Evolutionary conservation across 768 basidiomycete species (phyloP).

Genomic region (Trametes meyenii): DNA sequence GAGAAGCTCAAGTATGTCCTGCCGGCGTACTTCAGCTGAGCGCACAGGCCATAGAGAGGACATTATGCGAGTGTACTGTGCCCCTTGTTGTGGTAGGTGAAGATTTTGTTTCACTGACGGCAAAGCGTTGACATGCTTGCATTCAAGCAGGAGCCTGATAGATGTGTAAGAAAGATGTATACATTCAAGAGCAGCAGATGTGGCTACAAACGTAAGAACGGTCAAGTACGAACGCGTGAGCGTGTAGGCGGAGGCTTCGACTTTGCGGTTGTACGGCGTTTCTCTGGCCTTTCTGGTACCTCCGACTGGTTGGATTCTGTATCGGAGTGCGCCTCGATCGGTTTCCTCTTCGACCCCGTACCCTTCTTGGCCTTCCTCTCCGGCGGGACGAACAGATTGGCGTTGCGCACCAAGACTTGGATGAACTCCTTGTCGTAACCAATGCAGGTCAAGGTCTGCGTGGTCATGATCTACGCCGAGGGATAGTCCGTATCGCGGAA

Average conservation of each 20-base stretch:
- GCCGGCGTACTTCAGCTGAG: conserved; percentile 66
- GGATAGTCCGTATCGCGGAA: no score
- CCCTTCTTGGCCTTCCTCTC: not conserved
- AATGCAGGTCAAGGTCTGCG: not conserved
- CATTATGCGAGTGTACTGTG: not conserved
- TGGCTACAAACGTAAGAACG: no score
- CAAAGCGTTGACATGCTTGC: no score
- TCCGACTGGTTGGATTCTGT: no score
- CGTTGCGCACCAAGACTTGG: not conserved
- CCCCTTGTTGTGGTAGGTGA: not conserved
- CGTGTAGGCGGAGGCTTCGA: no score
- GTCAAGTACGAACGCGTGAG: no score
- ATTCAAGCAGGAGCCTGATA: not conserved
- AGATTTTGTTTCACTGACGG: no score
- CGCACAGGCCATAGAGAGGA: not conserved
- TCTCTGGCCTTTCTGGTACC: no score
- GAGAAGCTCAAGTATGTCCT: conserved; percentile 76
- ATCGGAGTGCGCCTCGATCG: not conserved
- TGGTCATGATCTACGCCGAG: not conserved
- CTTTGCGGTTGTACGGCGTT: no score
- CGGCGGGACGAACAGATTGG: not conserved
- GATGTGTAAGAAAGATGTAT: not conserved
- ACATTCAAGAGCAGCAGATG: no score
- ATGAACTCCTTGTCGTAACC: conserved; percentile 5
- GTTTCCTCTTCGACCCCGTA: not conserved